Conservation (phyloP, 106 monocot genomes). For the Dendrobium nobile region DNA sequence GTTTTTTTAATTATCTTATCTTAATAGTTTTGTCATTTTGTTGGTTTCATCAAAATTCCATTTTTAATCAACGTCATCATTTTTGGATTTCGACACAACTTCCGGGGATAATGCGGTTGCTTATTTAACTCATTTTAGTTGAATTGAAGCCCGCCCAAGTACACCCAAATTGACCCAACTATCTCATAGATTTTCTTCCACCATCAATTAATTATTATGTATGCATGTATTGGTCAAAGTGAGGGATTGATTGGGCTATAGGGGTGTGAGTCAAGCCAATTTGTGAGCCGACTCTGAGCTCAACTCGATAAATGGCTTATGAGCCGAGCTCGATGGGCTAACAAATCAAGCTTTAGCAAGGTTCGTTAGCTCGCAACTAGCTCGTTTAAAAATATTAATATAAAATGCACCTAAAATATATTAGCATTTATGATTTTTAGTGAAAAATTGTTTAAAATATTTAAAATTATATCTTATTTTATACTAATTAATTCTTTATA, state of each 20-base stretch:
- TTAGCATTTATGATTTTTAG: too few relatives aligned
- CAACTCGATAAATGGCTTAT: too few relatives aligned
- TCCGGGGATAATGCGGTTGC: not conserved
- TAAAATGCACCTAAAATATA: too few relatives aligned
- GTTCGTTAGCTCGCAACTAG: too few relatives aligned
- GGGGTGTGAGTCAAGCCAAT: too few relatives aligned
- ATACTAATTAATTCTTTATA: too few relatives aligned
- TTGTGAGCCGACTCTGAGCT: too few relatives aligned
- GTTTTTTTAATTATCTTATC: not conserved
- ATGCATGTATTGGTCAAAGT: not conserved
- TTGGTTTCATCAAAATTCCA: not conserved
- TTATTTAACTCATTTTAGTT: not conserved
- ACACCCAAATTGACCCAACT: not conserved
- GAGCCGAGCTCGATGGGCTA: too few relatives aligned
- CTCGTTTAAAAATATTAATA: too few relatives aligned
- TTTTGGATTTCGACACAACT: not conserved
- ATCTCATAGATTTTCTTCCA: not conserved
- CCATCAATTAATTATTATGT: not conserved
- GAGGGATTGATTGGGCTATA: not conserved
- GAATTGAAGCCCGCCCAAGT: not conserved
- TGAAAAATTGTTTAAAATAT: too few relatives aligned
- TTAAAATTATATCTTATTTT: too few relatives aligned
- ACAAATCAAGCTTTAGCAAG: too few relatives aligned
- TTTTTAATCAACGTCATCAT: not conserved
- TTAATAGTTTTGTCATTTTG: not conserved